A percentile compares a stretch with the other conserved stretches of the same genome.
Conservation (phyloP, 139 green algal genomes). For the Coelastrella sp. region DNA sequence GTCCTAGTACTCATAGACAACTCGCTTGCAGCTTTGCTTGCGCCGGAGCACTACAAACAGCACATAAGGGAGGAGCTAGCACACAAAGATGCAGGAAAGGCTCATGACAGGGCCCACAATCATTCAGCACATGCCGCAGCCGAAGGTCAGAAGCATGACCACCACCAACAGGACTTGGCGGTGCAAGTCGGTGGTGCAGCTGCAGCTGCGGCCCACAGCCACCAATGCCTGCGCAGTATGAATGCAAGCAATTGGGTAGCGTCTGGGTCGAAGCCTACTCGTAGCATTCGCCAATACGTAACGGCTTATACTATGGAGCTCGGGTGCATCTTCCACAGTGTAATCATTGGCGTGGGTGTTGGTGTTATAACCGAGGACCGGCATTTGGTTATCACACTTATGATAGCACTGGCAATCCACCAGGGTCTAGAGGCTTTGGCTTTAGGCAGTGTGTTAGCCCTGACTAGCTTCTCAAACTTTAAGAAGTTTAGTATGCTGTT, state of each 20-base stretch:
- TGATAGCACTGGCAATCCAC: slow-evolving; percentile 68
- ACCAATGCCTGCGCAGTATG: slow-evolving; percentile 45
- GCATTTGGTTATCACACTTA: slow-evolving; percentile 13
- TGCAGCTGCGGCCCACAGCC: slow-evolving; percentile 20
- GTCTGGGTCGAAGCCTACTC: not conserved
- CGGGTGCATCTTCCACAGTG: slow-evolving; percentile 60
- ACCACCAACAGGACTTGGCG: not conserved
- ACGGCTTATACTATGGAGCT: slow-evolving; percentile 63
- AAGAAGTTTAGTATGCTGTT: slow-evolving; percentile 53
- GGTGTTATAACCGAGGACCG: slow-evolving; percentile 43
- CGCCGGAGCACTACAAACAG: slow-evolving; percentile 40
- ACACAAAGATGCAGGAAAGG: too few relatives aligned
- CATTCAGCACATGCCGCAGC: not conserved
- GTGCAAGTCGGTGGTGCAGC: too few relatives aligned
- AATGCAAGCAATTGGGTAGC: slow-evolving; percentile 23
- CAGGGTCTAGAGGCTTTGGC: slow-evolving; percentile 68
- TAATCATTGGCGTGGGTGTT: slow-evolving; percentile 59
- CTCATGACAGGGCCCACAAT: not conserved
- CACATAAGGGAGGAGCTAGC: not conserved
- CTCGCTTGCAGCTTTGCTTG: slow-evolving; percentile 8
- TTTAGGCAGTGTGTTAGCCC: slow-evolving; percentile 60
- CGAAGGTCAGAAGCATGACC: not conserved
- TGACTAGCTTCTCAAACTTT: slow-evolving; percentile 46
- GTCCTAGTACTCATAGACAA: slow-evolving; percentile 42
- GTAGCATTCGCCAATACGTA: not conserved